A percentile compares a stretch with the other conserved stretches of the same genome.
Conservation (phyloP, 2,329 filamentous ascomycete species). For the Aschersonia sp. region DNA sequence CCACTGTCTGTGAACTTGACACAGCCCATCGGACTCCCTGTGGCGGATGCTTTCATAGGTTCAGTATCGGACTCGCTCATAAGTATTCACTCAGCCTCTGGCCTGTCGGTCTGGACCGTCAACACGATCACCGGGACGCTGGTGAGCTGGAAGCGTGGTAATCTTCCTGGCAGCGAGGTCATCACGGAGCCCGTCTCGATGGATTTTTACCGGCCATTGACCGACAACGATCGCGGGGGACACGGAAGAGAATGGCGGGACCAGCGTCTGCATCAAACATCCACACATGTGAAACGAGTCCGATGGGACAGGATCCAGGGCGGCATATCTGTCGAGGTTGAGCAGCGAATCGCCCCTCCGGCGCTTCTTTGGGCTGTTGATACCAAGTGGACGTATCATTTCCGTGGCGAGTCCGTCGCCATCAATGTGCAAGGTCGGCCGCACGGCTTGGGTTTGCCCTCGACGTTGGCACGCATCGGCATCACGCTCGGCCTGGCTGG, state of each 20-base stretch:
- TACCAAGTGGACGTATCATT: conserved; percentile 36
- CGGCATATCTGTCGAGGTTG: conserved; percentile 25
- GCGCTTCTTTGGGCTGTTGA: conserved; percentile 46
- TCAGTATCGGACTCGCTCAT: conserved; percentile 9
- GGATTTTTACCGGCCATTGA: conserved; percentile 49
- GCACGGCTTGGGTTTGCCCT: conserved; percentile 31
- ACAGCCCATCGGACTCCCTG: conserved; percentile 4
- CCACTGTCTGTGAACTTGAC: conserved; percentile 14
- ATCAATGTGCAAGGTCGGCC: conserved; percentile 34
- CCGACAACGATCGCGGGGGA: conserved; percentile 47
- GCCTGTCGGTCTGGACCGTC: conserved; percentile 25
- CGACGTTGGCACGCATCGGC: conserved; percentile 48
- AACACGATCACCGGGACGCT: conserved; percentile 27
- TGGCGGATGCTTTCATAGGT: conserved; percentile 10
- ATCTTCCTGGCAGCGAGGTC: conserved; percentile 18
- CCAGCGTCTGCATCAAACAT: conserved; percentile 29
- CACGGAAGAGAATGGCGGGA: conserved; percentile 44
- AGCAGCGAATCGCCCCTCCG: conserved; percentile 44
- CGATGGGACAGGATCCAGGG: conserved; percentile 17
- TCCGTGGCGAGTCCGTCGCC: conserved; percentile 31
- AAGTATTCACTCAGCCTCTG: conserved; percentile 18
- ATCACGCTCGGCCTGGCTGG: conserved; percentile 31
- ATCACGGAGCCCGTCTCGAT: conserved; percentile 30
- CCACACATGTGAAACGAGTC: conserved; percentile 22
- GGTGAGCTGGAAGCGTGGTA: conserved; percentile 22